phyloP scores from a whole-genome alignment of 1,139 yeast species.

The Geotrichum phurueaensis region DNA sequence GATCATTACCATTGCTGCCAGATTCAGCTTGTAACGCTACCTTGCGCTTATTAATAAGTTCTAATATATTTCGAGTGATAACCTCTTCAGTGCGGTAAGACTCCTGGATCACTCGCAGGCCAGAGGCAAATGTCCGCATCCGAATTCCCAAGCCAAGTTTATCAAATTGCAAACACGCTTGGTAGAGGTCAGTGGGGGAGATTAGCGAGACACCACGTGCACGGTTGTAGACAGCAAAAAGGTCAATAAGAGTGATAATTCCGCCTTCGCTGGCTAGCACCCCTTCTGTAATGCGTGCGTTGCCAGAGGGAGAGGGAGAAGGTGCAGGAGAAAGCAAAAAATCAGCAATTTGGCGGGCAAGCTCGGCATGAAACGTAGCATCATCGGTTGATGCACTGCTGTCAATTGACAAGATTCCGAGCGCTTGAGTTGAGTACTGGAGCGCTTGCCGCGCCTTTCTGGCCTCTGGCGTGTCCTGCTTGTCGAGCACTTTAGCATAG shows the following conservation, averaged over 20 bases:
- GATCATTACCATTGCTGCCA: background rate
- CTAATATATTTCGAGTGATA: slow-evolving; percentile 32
- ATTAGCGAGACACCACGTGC: slow-evolving; percentile 54
- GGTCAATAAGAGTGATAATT: slow-evolving; percentile 52
- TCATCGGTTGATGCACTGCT: slow-evolving; percentile 32
- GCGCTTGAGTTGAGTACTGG: slow-evolving; percentile 31
- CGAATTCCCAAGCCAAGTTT: slow-evolving; percentile 43
- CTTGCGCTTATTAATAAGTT: slow-evolving; percentile 30
- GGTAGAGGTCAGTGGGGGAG: slow-evolving; percentile 51
- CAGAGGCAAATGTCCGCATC: slow-evolving; percentile 39
- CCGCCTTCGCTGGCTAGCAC: slow-evolving; percentile 48
- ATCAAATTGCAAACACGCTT: slow-evolving; percentile 47
- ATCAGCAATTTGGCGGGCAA: slow-evolving; percentile 55
- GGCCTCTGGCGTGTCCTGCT: slow-evolving; percentile 9
- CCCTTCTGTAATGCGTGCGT: slow-evolving; percentile 21
- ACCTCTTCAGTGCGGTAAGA: slow-evolving; percentile 34
- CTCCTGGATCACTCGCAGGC: slow-evolving; percentile 45
- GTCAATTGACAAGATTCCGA: slow-evolving; percentile 37
- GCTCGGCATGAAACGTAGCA: slow-evolving; percentile 42
- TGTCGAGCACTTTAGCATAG: slow-evolving; percentile 37
- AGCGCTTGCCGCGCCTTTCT: slow-evolving; percentile 29
- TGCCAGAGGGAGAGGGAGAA: background rate
- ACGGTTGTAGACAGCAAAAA: slow-evolving; percentile 56
- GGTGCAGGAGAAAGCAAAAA: slow-evolving; percentile 35
- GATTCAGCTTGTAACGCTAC: background rate